phyloP scores from a whole-genome alignment of 768 basidiomycete species.

The Epithele typhae region DNA sequence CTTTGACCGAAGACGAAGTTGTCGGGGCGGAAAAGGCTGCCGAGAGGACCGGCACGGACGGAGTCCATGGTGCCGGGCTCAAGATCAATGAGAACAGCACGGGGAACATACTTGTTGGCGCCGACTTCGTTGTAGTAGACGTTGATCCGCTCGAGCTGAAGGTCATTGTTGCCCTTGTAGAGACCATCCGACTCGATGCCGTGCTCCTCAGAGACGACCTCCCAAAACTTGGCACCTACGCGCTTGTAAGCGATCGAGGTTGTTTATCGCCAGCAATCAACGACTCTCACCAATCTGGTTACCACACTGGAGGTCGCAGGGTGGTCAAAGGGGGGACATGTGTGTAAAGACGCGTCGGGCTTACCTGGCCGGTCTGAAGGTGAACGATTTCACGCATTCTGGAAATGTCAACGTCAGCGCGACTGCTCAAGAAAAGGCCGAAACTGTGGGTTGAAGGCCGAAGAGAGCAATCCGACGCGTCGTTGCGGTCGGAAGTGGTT shows the following conservation, averaged over 20 bases:
- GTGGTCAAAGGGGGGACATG: conserved; percentile 18
- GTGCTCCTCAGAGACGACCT: conserved; percentile 97
- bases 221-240: conserved; percentile 93
- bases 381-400: conserved; percentile 99
- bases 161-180: conserved; percentile 91
- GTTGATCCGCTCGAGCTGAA: conserved; percentile 95
- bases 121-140: conserved; percentile 98
- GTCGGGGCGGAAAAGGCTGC: conserved; percentile 92
- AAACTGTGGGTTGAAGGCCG: neutral
- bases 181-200: conserved; percentile 90
- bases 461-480: neutral
- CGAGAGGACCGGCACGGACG: conserved; percentile 85
- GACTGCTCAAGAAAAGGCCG: conserved; percentile 7
- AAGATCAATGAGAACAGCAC: conserved; percentile 94
- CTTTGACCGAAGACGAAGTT: conserved; percentile 98
- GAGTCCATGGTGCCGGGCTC: conserved; percentile 98
- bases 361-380: conserved; percentile 96
- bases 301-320: conserved; percentile 65
- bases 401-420: conserved; percentile 21
- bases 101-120: conserved; percentile 96
- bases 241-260: conserved; percentile 13
- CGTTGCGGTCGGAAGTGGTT: neutral
- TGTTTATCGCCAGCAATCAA: conserved; percentile 10
- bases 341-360: conserved; percentile 18
- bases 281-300: conserved; percentile 90